Percentiles rank a stretch among this genome's conserved stretches.
Evolutionary conservation across 2,329 filamentous ascomycete species (phyloP).

Genomic region (Colletotrichum cereale): DNA sequence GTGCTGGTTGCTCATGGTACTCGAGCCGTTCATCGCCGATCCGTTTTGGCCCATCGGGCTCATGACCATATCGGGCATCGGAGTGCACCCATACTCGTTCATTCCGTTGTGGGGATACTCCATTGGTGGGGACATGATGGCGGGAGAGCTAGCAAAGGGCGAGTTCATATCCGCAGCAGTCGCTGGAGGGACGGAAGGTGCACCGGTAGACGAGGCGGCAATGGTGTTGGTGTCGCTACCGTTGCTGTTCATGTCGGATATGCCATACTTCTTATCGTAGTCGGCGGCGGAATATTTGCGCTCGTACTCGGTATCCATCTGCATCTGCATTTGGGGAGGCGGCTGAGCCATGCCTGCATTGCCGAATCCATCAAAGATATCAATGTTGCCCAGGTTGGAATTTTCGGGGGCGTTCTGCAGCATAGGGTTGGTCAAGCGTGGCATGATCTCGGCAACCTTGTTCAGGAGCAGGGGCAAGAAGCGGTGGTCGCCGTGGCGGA

Average conservation of each 20-base stretch:
- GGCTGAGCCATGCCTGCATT: slow-evolving; percentile 71
- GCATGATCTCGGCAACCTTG: slow-evolving; percentile 81
- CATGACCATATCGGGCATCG: slow-evolving; percentile 68
- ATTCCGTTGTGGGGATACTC: slow-evolving; percentile 61
- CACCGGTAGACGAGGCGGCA: slow-evolving; percentile 42
- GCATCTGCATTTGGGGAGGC: slow-evolving; percentile 55
- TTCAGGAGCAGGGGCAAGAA: slow-evolving; percentile 82
- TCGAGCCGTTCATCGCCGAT: slow-evolving; percentile 42
- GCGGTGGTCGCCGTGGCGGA: slow-evolving; percentile 81
- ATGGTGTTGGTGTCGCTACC: slow-evolving; percentile 54
- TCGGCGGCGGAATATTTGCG: slow-evolving; percentile 59
- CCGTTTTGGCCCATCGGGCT: slow-evolving; percentile 58
- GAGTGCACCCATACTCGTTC: slow-evolving; percentile 55
- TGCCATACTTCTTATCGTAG: slow-evolving; percentile 57
- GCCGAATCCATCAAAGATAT: slow-evolving; percentile 76
- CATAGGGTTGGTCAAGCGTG: slow-evolving; percentile 71
- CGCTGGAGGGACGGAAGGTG: slow-evolving; percentile 43
- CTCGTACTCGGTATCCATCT: slow-evolving; percentile 62
- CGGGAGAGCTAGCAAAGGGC: slow-evolving; percentile 66
- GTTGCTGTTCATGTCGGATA: slow-evolving; percentile 51
- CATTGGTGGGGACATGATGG: slow-evolving; percentile 65
- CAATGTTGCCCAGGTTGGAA: slow-evolving; percentile 64
- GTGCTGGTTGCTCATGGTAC: slow-evolving; percentile 47
- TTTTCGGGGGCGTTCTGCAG: slow-evolving; percentile 70
- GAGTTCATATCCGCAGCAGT: slow-evolving; percentile 58